phyloP scores from a whole-genome alignment of 192 early-diverging fungal genomes.

The Podochytrium sp. region DNA sequence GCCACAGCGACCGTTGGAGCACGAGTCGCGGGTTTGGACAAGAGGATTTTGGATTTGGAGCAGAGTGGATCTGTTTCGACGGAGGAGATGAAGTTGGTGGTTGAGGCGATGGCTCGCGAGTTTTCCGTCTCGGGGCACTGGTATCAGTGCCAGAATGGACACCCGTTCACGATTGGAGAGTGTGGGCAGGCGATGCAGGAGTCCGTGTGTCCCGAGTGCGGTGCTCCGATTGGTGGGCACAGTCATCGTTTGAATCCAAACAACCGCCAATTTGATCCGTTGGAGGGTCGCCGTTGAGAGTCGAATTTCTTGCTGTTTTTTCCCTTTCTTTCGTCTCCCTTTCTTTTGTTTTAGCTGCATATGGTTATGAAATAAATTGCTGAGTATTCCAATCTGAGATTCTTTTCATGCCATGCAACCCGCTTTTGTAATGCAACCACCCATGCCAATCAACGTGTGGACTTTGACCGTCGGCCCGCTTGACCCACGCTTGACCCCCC shows the following conservation, averaged over 20 bases:
- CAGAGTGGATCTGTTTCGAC: neutral
- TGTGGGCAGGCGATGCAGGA: constrained; percentile 43
- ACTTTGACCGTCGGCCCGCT: constrained; percentile 33
- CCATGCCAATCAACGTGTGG: constrained; percentile 42
- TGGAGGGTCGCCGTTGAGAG: no score
- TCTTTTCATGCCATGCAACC: neutral
- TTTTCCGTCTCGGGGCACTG: constrained; percentile 42
- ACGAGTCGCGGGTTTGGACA: neutral
- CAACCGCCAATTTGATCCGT: neutral
- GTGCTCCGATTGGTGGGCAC: constrained; percentile 35
- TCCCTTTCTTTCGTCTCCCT: no score
- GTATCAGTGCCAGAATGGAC: constrained; percentile 49
- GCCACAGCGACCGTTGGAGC: neutral
- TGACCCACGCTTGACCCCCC: neutral
- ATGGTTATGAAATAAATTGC: no score
- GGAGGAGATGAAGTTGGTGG: constrained; percentile 42
- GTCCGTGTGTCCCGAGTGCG: constrained; percentile 41
- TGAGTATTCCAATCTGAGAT: no score
- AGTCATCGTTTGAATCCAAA: constrained; percentile 19
- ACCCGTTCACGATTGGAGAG: constrained; percentile 33
- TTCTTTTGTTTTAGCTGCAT: no score
- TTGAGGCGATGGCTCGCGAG: constrained; percentile 25
- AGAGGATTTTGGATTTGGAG: constrained; percentile 3
- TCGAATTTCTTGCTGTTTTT: no score
- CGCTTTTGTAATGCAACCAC: constrained; percentile 45